phyloP scores from a whole-genome alignment of 2,329 filamentous ascomycete species.

The Aspergillus hortae region DNA sequence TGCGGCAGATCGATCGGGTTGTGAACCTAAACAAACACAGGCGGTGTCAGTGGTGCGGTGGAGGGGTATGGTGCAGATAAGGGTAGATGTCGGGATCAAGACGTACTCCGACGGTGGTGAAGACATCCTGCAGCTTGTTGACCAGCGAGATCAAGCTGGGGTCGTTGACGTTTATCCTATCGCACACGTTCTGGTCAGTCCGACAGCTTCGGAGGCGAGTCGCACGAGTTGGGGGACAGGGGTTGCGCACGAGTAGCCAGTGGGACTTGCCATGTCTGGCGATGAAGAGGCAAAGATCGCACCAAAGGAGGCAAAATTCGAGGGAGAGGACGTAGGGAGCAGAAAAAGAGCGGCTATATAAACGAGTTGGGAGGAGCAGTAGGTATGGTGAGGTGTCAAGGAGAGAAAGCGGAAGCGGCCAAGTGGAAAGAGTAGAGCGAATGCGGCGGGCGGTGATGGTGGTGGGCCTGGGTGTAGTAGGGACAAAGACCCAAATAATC shows the following conservation, averaged over 20 bases:
- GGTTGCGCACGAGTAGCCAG: constrained; percentile 44
- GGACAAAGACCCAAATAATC: no score
- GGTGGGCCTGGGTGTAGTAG: background rate
- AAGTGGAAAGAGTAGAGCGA: constrained; percentile 9
- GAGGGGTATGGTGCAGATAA: constrained; percentile 6
- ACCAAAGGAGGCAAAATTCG: constrained; percentile 6
- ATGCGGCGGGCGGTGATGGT: background rate
- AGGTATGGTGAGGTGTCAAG: constrained; percentile 8
- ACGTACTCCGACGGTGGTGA: constrained; percentile 86
- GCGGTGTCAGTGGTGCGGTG: constrained; percentile 23
- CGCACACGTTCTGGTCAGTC: constrained; percentile 23
- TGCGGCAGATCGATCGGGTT: constrained; percentile 98
- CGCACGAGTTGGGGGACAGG: constrained; percentile 19
- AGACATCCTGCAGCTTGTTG: constrained; percentile 99
- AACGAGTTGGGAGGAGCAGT: background rate
- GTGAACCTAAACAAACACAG: constrained; percentile 63
- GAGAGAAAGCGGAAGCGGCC: constrained; percentile 16
- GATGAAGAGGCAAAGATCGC: constrained; percentile 15
- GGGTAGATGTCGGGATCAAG: background rate
- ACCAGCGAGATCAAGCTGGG: constrained; percentile 74
- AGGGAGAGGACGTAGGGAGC: constrained; percentile 1
- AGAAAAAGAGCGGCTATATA: constrained; percentile 5
- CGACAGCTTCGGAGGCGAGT: constrained; percentile 8
- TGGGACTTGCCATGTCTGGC: constrained; percentile 45
- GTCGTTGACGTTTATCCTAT: constrained; percentile 69